Conservation (phyloP, 305 asterid species). For the Plantago lanceolata region DNA sequence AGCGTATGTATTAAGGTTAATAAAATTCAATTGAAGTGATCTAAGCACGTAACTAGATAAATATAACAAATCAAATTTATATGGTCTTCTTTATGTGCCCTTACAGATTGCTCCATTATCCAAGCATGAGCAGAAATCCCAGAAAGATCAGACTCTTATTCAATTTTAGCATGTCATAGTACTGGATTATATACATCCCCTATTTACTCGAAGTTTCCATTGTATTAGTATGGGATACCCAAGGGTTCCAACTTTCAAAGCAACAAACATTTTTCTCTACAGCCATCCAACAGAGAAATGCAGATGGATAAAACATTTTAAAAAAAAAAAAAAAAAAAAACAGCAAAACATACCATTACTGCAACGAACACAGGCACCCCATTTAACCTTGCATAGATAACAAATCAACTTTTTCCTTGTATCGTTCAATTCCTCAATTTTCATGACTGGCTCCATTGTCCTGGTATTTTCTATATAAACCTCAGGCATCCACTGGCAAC, state of each 20-base stretch:
- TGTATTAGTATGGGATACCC: not conserved
- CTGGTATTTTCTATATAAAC: conserved; percentile 75
- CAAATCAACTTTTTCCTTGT: conserved; percentile 72
- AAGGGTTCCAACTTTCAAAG: conserved; percentile 26
- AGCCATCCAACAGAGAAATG: conserved; percentile 40
- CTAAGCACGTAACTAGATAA: not conserved
- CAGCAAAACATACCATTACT: conserved; percentile 84
- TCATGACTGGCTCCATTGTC: conserved; percentile 84
- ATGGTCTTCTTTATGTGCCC: not conserved
- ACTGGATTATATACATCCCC: not conserved
- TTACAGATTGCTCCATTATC: not conserved
- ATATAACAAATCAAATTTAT: not conserved
- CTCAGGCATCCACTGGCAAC: conserved; percentile 97
- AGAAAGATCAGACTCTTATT: not conserved
- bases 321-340: too few species aligned
- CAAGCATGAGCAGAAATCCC: not conserved
- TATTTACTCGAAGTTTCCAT: not conserved
- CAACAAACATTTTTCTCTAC: conserved; percentile 29
- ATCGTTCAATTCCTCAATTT: conserved; percentile 63
- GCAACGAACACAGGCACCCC: conserved; percentile 96
- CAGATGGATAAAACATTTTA: conserved; percentile 36
- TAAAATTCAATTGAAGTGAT: too few species aligned
- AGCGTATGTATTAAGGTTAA: too few species aligned
- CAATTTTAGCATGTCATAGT: conserved; percentile 2
- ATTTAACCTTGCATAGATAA: conserved; percentile 88